Conservation (phyloP, 345 rosid genomes). For the Pugionium cornutum region DNA sequence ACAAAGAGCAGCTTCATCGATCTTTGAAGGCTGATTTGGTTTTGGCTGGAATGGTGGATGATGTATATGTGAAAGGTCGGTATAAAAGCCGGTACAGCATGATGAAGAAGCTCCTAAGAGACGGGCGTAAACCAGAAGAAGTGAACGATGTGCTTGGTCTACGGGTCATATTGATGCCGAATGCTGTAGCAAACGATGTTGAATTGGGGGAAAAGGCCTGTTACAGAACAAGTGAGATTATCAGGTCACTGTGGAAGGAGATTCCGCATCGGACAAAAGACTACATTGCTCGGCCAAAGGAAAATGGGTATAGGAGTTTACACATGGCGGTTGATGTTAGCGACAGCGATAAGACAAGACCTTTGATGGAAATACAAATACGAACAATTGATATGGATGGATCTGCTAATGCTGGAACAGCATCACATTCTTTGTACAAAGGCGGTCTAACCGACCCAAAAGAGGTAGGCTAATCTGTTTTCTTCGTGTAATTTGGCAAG, state of each 20-base stretch:
- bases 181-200: slow-evolving; percentile 35
- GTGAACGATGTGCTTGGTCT: slow-evolving; percentile 85
- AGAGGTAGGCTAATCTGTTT: slow-evolving; percentile 52
- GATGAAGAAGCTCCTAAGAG: slow-evolving; percentile 92
- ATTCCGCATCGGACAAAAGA: slow-evolving; percentile 81
- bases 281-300: slow-evolving; percentile 77
- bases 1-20: slow-evolving; percentile 62
- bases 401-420: slow-evolving; percentile 78
- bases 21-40: slow-evolving; percentile 55
- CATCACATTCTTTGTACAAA: slow-evolving; percentile 89
- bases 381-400: slow-evolving; percentile 81
- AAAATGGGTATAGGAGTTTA: slow-evolving; percentile 81
- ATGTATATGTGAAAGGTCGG: slow-evolving; percentile 67
- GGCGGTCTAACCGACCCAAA: slow-evolving; percentile 84
- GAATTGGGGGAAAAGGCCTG: slow-evolving; percentile 65
- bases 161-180: slow-evolving; percentile 70
- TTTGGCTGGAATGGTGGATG: slow-evolving; percentile 58
- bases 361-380: slow-evolving; percentile 91
- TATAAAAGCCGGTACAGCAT: slow-evolving; percentile 87
- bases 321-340: slow-evolving; percentile 95
- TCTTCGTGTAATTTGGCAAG: background rate
- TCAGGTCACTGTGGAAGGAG: slow-evolving; percentile 75
- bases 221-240: slow-evolving; percentile 63
- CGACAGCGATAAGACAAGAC: slow-evolving; percentile 56
- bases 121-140: slow-evolving; percentile 82